A percentile compares a stretch with the other conserved stretches of the same genome.
Conservation (phyloP, 2,329 filamentous ascomycete genomes). For the Fonsecaea multimorphosa region DNA sequence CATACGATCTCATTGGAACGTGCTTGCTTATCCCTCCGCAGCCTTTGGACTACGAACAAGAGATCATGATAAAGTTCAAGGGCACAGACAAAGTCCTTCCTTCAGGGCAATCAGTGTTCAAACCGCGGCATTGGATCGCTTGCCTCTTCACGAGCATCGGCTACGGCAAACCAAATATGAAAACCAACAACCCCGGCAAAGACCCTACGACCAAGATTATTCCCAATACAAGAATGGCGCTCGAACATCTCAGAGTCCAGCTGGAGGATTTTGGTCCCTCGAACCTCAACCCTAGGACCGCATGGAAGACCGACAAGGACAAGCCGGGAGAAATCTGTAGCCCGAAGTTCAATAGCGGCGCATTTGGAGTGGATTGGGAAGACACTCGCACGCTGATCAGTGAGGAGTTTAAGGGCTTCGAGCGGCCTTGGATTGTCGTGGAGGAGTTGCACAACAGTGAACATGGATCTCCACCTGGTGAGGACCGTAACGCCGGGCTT, state of each 20-base stretch:
- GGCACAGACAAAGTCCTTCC: not conserved
- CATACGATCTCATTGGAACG: conserved; percentile 47
- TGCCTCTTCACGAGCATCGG: conserved; percentile 64
- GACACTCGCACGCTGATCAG: conserved; percentile 55
- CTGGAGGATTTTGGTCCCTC: conserved; percentile 44
- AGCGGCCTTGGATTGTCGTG: conserved; percentile 31
- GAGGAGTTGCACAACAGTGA: conserved; percentile 7
- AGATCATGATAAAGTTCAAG: conserved; percentile 13
- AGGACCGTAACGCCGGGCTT: not conserved
- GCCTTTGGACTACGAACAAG: conserved; percentile 42
- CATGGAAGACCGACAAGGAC: conserved; percentile 24
- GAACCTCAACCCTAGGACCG: conserved; percentile 21
- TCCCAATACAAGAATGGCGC: conserved; percentile 55
- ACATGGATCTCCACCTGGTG: not conserved
- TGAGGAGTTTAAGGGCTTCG: conserved; percentile 34
- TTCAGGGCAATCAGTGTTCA: conserved; percentile 13
- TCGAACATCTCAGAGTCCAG: conserved; percentile 56
- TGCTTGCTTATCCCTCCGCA: conserved; percentile 61
- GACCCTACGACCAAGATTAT: conserved; percentile 55
- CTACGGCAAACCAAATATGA: conserved; percentile 53
- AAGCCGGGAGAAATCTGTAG: conserved; percentile 51
- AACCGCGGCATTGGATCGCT: conserved; percentile 59
- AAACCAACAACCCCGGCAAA: conserved; percentile 36
- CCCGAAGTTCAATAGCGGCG: conserved; percentile 64
- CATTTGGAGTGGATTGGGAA: conserved; percentile 63